Base-by-base conservation (phyloP, 495 filamentous ascomycete species). In the Melanomma pulvis-pyrius region DNA sequence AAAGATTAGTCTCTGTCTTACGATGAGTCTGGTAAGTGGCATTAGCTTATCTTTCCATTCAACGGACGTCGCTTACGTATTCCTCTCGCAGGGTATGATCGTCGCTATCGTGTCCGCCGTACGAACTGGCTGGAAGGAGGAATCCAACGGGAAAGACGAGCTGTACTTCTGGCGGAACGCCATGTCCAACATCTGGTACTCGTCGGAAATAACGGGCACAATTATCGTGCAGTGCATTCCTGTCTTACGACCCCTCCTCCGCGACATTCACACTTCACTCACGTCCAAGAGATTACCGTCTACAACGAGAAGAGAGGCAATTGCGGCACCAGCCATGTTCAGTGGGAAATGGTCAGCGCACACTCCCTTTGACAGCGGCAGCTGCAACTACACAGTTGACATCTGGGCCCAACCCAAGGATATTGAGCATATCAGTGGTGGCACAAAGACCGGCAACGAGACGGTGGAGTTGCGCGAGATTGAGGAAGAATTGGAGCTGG, bases 191-290 rank as follows among this genome's bases (percentile, higher is more conserved):
- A 52, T 61, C 17, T 61, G 59, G 59, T 61, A 61, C 24, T 61
- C 59, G 8, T 61, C 59, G 26, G 59, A 61, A 36, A 19, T 52
- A 2, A 47, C 47, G 15, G 59, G 59, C 25, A 61, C 59, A 15
- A 61, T 61, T 3, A 61, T 61, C 24, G 59, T 61, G 22, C 59
- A 61, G 39, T 61, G 59, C 44, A 61, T 61, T 19, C 59, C 59
- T 12, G 59, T 61, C n/a, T 46, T 61, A 3, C 59, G 59, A 1
- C 59, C 59, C 17, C 26, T 61, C 28, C 22, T 61, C 24, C 44
- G 47, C 1, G 59, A 61, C 22, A 8, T 51, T 7, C 55, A 58
- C 55, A 41, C 30, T 34, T 58, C 55, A 1, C 32, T 58, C 34
- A 58, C 55, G 6, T 58, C 55, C 2, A 41, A 46, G 21, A 41